phyloP scores from a whole-genome alignment of 305 asterid species.

The Solanum hybrid region DNA sequence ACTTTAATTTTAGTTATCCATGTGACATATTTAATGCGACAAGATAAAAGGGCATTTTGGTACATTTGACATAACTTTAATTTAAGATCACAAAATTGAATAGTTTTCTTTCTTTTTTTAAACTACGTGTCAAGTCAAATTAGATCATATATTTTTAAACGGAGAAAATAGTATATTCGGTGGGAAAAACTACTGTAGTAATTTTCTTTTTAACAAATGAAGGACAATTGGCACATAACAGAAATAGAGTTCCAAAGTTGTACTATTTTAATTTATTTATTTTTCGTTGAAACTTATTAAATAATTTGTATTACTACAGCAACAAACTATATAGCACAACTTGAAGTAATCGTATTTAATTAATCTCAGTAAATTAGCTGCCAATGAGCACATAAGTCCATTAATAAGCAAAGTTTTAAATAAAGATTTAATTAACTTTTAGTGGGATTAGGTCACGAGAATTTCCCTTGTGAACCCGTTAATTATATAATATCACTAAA shows the following conservation, averaged over 20 bases:
- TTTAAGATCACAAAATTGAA: rapidly evolving
- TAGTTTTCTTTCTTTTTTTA: too few species aligned
- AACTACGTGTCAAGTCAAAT: neutral
- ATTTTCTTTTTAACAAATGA: neutral
- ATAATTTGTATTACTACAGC: neutral
- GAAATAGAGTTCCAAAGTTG: neutral
- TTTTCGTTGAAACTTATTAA: neutral
- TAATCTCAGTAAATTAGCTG: neutral
- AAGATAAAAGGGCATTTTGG: rapidly evolving
- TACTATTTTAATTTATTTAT: neutral
- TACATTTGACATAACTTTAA: too few species aligned
- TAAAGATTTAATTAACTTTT: neutral
- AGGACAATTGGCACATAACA: neutral
- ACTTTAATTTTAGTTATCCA: too few species aligned
- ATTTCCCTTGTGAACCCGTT: neutral
- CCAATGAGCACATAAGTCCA: neutral
- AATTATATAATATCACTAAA: neutral
- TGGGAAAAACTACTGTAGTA: neutral
- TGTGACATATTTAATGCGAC: too few species aligned
- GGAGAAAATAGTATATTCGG: neutral
- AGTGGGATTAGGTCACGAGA: neutral
- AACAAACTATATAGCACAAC: neutral
- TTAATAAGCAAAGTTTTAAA: neutral
- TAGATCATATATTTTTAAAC: too few species aligned
- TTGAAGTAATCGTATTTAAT: neutral